Base-by-base conservation (phyloP, 768 basidiomycete genomes). In the Phylloporus sp. region DNA sequence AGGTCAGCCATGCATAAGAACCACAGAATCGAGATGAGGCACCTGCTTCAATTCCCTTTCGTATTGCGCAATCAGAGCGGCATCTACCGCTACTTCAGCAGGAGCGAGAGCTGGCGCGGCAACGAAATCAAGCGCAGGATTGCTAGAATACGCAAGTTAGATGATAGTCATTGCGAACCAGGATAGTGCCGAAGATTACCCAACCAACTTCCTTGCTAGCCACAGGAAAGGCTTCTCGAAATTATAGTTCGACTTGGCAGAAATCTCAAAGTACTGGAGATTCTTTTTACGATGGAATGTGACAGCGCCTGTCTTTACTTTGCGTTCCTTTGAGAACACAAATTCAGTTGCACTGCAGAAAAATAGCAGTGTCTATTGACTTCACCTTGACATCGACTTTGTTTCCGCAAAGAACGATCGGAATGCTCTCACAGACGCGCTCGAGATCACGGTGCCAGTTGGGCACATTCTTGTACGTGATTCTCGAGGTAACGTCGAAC, bases 251-350 rank as follows among this genome's bases (percentile, higher is more conserved):
- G 94, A 97, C 73, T 99, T 99, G 44, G 96, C 96, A 0, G 96
- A 98, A 58, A 99, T 98, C 65, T 99, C 96, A 67, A 94, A 99
- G 77, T 99, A 99, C 67, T 98, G 96, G 42, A 99, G 80, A 72
- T 95, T 97, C 81, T 99, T 99, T 90, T 99, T 99, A 66, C 96
- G 81, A 79, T 98, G 96, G 86, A 99, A 99, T 36, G 96, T 99
- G 51, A 99, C 96, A 34, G 86, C 83, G 41, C 90, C 90, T 20
- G 95, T 98, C 80, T 98, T 99, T 58, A 99, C 96, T 81, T 99
- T 99, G 53, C 96, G 92, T 72, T 99, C 96, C 95, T 97, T 62
- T 49, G 54, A 14, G n/a, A 46, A 54, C 28, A 35, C 35, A 29
- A 13, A 23, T 21, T 26, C 28, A 52, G 42, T 38, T 45, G 41